Conservation (phyloP, 345 rosid genomes). For the Firmiana major region DNA sequence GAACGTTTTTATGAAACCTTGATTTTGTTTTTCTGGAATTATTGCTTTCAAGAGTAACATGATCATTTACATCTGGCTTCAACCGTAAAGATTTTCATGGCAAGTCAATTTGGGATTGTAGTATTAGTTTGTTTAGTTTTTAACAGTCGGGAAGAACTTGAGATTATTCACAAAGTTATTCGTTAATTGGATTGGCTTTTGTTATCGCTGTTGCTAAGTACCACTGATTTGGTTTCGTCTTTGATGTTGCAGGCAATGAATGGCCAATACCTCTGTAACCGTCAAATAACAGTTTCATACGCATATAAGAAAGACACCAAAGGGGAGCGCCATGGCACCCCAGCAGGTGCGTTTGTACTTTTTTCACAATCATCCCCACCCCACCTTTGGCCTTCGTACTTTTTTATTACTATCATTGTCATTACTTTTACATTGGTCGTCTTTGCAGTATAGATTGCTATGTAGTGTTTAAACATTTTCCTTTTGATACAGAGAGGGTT, state of each 20-base stretch:
- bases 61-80: neutral
- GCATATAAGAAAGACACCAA: slow-evolving; percentile 98
- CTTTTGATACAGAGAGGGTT: slow-evolving; percentile 74
- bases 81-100: neutral
- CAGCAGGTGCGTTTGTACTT: slow-evolving; percentile 63
- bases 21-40: neutral
- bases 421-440: neutral
- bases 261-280: slow-evolving; percentile 94
- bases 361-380: neutral
- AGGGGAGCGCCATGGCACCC: slow-evolving; percentile 98
- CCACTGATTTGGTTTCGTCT: neutral
- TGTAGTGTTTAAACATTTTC: neutral
- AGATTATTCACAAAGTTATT: neutral
- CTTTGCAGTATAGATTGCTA: neutral
- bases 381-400: neutral
- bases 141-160: neutral
- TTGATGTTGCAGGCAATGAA: slow-evolving; percentile 73
- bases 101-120: neutral
- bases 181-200: neutral
- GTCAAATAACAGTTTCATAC: slow-evolving; percentile 93
- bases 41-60: neutral
- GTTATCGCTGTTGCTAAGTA: neutral
- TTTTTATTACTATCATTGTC: neutral
- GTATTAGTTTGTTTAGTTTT: neutral
- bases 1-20: neutral